phyloP scores from a whole-genome alignment of 306 rosid species.

The Prunus salicina region DNA sequence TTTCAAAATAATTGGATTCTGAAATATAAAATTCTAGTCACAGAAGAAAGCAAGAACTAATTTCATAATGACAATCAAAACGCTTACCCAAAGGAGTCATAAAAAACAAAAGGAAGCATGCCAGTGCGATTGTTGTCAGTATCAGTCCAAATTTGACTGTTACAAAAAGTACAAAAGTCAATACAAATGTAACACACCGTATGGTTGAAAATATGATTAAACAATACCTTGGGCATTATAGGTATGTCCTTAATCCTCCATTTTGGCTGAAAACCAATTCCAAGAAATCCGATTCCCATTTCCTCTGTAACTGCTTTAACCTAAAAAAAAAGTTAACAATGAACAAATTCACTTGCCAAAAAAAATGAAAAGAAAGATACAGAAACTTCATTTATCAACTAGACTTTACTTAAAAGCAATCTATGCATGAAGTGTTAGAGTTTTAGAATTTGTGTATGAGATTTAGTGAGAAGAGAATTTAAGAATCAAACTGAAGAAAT shows the following conservation, averaged over 20 bases:
- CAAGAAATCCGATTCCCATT: conserved; percentile 97
- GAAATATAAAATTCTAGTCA: not conserved
- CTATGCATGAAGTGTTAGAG: not conserved
- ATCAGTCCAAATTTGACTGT: conserved; percentile 95
- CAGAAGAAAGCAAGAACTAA: not conserved
- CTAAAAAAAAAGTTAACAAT: conserved; percentile 31
- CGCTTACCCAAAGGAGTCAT: conserved; percentile 82
- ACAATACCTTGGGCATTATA: conserved; percentile 87
- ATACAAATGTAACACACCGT: conserved; percentile 4
- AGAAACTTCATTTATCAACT: not conserved
- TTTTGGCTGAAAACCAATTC: conserved; percentile 98
- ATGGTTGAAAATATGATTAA: conserved; percentile 11
- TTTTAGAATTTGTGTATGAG: no score
- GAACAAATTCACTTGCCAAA: not conserved
- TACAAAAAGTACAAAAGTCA: conserved; percentile 24
- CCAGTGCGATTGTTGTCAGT: conserved; percentile 85
- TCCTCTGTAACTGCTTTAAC: conserved; percentile 98
- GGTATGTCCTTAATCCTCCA: conserved; percentile 89
- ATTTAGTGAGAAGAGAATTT: no score
- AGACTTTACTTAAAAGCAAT: not conserved
- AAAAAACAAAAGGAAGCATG: conserved; percentile 97
- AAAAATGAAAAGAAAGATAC: not conserved
- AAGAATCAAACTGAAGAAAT: no score
- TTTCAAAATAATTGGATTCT: not conserved
- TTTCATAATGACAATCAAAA: not conserved